Evolutionary conservation across 164 flowering plant species (phyloP).

Genomic region (Magnolia sinica): DNA sequence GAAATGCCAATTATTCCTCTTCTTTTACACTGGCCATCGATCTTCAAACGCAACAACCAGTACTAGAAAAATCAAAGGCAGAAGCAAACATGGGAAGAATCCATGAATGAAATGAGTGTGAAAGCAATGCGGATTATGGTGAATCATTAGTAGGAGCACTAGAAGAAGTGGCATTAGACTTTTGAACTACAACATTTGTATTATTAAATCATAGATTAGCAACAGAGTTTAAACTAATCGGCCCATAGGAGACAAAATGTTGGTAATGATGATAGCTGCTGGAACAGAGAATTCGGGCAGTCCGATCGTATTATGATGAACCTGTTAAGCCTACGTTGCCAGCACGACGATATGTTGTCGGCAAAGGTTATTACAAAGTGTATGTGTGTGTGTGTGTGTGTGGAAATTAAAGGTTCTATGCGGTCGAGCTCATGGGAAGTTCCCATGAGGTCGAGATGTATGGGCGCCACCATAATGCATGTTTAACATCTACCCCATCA

Average conservation of each 20-base stretch:
- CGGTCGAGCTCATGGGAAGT: too few species aligned
- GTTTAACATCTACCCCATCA: too few species aligned
- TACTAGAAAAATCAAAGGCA: background rate
- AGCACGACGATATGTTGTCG: background rate
- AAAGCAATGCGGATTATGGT: background rate
- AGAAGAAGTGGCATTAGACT: background rate
- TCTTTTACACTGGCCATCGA: background rate
- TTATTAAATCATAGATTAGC: background rate
- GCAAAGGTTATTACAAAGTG: background rate
- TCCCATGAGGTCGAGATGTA: too few species aligned
- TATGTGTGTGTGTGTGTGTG: too few species aligned
- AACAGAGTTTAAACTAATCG: background rate
- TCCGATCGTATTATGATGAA: background rate
- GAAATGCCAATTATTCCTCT: background rate
- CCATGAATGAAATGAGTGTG: background rate
- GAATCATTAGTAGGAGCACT: constrained; percentile 5
- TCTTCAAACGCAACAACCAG: background rate
- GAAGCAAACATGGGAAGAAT: background rate
- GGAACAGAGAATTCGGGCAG: background rate
- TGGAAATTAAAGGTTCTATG: too few species aligned
- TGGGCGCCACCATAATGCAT: too few species aligned
- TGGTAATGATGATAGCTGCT: background rate
- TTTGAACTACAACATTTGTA: background rate
- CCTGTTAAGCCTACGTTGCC: background rate
- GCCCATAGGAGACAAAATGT: background rate